phyloP scores from a whole-genome alignment of 192 early-diverging fungal species.

The Coemansia sp. region DNA sequence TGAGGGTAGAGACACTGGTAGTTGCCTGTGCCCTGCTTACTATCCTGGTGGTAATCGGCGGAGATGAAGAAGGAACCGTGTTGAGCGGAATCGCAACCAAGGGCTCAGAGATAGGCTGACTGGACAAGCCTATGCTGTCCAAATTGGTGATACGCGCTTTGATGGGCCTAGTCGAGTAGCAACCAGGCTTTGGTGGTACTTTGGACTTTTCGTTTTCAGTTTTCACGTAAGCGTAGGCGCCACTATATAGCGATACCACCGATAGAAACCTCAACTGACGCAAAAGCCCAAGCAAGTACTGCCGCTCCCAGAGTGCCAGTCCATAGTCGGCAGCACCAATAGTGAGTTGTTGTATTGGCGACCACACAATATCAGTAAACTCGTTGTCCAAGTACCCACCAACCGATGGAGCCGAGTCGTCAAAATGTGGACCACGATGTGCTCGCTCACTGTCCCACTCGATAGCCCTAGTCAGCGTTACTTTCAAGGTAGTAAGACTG shows the following conservation, averaged over 20 bases:
- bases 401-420: background rate
- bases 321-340: conserved; percentile 20
- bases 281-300: conserved; percentile 7
- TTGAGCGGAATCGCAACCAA: background rate
- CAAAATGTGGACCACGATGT: background rate
- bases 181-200: background rate
- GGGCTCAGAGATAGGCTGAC: conserved; percentile 1
- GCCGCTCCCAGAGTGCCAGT: conserved; percentile 17
- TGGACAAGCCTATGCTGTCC: conserved; percentile 18
- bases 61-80: conserved; percentile 6
- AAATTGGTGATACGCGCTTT: conserved; percentile 23
- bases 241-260: conserved; percentile 24
- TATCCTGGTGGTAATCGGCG: background rate
- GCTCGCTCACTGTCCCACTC: background rate
- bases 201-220: conserved; percentile 3
- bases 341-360: conserved; percentile 3
- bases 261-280: background rate
- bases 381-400: background rate
- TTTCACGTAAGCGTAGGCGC: conserved; percentile 35
- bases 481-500: conserved; percentile 15
- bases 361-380: background rate
- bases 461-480: conserved; percentile 20
- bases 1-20: background rate
- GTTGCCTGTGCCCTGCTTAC: background rate
- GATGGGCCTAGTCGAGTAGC: background rate